Base-by-base conservation (phyloP, 1,139 yeast genomes). In the Yamadazyma kanchanaburiensis region DNA sequence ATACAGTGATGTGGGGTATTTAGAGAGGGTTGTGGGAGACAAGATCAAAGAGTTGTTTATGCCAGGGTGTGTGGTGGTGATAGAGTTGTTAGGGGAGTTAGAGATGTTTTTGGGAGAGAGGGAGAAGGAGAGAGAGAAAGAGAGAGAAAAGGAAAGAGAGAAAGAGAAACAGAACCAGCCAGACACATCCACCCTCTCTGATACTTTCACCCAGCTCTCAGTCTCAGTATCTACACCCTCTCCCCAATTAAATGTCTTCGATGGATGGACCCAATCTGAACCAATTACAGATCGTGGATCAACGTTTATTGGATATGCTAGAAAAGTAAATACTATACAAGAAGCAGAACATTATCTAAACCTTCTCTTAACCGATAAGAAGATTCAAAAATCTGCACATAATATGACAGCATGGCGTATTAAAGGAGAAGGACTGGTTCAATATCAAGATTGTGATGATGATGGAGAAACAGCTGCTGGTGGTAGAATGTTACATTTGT, bases 401-500 rank as follows among this genome's bases (percentile, higher is more conserved):
- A 80, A 83, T 41, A 89, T 91, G 75, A 75, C 80, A 15, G 89
- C 95, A 0, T 89, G 91, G 82, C 62, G 97, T 39, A 82, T 89
- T 3, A 67, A 67, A 38, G 62, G 71, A 15, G 57, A 54, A 0
- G 63, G 70, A 19, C 80, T 77, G 0, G 70, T 78, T 0, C 67
- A 71, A 26, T 72, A 67, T 35, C 91, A 85, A 46, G 97, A 91
- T 48, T 87, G 85, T 48, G 97, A 91, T 48, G 98, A 94, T 51
- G 98, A 91, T 51, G 98, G 98, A 4, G 99, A 91, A 51, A 73
- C 95, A 0, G 98, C 97, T 0, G 96, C 98, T 0, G 98, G 99
- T 4, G 79, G 94, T 5, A 63, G 96, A 37, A 62, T 89, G 64
- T 58, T 88, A 34, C 96, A 88, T 62, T 59, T 89, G 32, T 59